These are phyloP conservation scores for Kodamaea jinghongensis DNA, from an alignment of 805 yeast species.

Conservation along the genomic window DNA sequence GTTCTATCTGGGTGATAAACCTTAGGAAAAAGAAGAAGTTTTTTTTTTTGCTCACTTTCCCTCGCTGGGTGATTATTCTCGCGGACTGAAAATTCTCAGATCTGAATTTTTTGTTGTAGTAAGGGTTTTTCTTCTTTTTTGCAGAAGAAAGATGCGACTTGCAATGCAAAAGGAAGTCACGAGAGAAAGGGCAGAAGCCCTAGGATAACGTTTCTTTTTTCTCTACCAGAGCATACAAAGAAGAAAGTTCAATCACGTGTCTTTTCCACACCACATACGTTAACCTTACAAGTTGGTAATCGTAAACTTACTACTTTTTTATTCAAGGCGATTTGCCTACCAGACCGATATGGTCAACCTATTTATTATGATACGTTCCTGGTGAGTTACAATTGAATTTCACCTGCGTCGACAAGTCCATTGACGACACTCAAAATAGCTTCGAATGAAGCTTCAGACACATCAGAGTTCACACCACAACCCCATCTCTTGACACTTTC, in stretches of 20 bases:
- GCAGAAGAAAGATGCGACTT: neutral
- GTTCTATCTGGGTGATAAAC: constrained; percentile 7
- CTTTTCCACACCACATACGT: no score
- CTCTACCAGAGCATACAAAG: no score
- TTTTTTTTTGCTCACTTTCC: constrained; percentile 4
- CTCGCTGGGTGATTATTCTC: no score
- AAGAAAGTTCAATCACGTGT: no score
- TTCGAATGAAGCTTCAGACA: constrained; percentile 39
- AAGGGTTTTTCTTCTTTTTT: neutral
- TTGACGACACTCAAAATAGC: constrained; percentile 27
- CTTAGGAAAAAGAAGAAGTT: constrained; percentile 1
- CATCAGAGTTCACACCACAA: constrained; percentile 43
- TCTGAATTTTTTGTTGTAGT: neutral
- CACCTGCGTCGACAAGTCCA: constrained; percentile 25
- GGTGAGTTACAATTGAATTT: constrained; percentile 14
- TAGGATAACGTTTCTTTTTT: neutral
- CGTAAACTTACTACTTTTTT: no score
- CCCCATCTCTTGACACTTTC: constrained; percentile 40
- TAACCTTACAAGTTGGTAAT: no score
- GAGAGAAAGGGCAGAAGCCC: constrained; percentile 1
- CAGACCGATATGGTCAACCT: no score
- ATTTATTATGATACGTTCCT: no score
- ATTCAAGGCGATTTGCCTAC: no score
- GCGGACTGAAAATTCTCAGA: no score
- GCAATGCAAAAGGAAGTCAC: neutral